A percentile compares a stretch with the other conserved stretches of the same genome.
phyloP scores from a whole-genome alignment of 2,329 filamentous ascomycete genomes.

The Helotiales sp. region DNA sequence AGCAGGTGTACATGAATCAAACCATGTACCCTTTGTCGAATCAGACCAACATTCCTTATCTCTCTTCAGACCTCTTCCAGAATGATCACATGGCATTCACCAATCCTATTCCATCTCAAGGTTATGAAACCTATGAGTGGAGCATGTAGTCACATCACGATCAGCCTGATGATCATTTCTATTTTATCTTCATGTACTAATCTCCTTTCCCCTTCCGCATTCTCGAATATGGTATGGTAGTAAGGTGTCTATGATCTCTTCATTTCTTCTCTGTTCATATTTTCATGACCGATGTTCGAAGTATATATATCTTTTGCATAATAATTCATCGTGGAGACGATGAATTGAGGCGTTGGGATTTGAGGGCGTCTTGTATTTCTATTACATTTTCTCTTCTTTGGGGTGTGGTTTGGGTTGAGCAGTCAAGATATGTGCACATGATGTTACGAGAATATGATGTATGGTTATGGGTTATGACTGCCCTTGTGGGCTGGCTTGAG shows the following conservation, averaged over 20 bases:
- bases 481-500: background rate
- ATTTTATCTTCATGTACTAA: conserved; percentile 14
- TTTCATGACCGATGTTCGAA: background rate
- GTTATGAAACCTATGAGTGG: conserved; percentile 22
- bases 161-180: conserved; percentile 13
- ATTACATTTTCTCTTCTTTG: background rate
- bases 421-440: background rate
- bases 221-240: conserved; percentile 28
- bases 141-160: conserved; percentile 12
- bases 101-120: conserved; percentile 28
- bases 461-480: background rate
- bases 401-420: background rate
- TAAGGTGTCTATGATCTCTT: conserved; percentile 31
- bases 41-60: conserved; percentile 35
- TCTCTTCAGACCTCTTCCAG: conserved; percentile 26
- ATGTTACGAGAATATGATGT: conserved; percentile 18
- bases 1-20: conserved; percentile 33
- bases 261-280: conserved; percentile 11
- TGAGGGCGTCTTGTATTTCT: background rate
- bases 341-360: background rate
- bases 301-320: conserved; percentile 11
- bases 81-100: conserved; percentile 35
- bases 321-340: conserved; percentile 17
- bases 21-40: conserved; percentile 33
- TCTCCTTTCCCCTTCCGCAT: conserved; percentile 8